Conservation (phyloP, 306 rosid species). For the Rosa multiflora region DNA sequence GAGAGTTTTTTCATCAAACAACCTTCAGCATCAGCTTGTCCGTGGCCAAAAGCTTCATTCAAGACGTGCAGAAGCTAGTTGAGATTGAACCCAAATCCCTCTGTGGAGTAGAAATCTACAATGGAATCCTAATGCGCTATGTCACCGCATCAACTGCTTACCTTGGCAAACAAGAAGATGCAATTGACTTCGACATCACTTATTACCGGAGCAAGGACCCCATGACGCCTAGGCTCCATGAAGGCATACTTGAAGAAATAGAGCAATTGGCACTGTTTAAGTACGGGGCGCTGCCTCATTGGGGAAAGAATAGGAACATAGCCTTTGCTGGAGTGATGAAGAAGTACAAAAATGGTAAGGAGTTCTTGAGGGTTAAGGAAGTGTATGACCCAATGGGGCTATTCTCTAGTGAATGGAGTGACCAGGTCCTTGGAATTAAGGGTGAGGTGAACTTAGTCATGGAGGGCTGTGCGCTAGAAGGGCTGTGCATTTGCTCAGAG, state of each 20-base stretch:
- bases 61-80: slow-evolving; percentile 64
- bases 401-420: slow-evolving; percentile 72
- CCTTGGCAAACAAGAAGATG: slow-evolving; percentile 60
- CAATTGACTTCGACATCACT: slow-evolving; percentile 58
- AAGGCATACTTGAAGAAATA: slow-evolving; percentile 70
- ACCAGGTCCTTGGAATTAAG: slow-evolving; percentile 58
- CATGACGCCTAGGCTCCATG: slow-evolving; percentile 56
- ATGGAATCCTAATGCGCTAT: slow-evolving; percentile 74
- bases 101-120: slow-evolving; percentile 60
- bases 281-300: slow-evolving; percentile 73
- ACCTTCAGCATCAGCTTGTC: slow-evolving; percentile 51
- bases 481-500: slow-evolving; percentile 62
- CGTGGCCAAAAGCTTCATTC: slow-evolving; percentile 39
- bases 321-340: slow-evolving; percentile 52
- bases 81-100: slow-evolving; percentile 49
- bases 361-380: slow-evolving; percentile 51
- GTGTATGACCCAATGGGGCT: slow-evolving; percentile 55
- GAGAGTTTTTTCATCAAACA: slow-evolving; percentile 63
- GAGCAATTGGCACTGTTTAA: slow-evolving; percentile 75
- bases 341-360: slow-evolving; percentile 38
- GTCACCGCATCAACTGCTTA: slow-evolving; percentile 64
- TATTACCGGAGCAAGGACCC: slow-evolving; percentile 68
- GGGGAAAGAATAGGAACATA: slow-evolving; percentile 73
- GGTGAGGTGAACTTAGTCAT: slow-evolving; percentile 35
- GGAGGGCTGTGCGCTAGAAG: slow-evolving; percentile 84